Conservation (phyloP, 1,284 basidiomycete species). For the Austroboletus niveus region DNA sequence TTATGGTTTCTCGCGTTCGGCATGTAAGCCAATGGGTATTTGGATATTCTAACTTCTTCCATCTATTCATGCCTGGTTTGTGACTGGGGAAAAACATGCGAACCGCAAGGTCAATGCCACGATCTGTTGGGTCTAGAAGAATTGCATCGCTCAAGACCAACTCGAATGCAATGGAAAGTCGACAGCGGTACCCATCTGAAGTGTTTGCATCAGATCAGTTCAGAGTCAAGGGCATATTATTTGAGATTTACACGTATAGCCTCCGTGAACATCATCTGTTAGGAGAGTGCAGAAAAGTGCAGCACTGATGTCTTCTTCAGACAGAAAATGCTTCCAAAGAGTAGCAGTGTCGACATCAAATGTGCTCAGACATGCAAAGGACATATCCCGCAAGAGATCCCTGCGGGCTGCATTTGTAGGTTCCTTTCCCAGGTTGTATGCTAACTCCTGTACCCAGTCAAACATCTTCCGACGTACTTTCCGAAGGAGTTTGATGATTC, state of each 20-base stretch:
- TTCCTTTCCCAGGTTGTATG: neutral
- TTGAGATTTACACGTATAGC: no score
- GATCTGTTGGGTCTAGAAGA: neutral
- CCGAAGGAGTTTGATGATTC: conserved; percentile 26
- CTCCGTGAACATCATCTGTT: neutral
- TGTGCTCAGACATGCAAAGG: conserved; percentile 33
- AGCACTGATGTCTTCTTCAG: neutral
- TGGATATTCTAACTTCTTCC: neutral
- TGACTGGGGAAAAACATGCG: conserved; percentile 28
- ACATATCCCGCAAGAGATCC: conserved; percentile 6
- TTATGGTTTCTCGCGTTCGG: neutral
- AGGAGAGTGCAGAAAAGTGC: conserved; percentile 34
- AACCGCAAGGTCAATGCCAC: conserved; percentile 35
- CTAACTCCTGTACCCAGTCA: conserved; percentile 34
- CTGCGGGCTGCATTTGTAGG: neutral
- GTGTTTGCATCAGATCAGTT: neutral
- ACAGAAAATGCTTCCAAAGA: neutral
- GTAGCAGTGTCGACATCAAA: neutral
- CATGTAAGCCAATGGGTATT: neutral
- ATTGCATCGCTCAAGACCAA: conserved; percentile 2
- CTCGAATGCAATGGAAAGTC: neutral
- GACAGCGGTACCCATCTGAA: conserved; percentile 14
- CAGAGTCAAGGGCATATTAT: neutral
- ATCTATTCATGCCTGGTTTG: neutral
- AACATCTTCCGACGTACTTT: conserved; percentile 31